phyloP scores from a whole-genome alignment of 805 yeast genomes.

The Tetrapisispora iriomotensis region DNA sequence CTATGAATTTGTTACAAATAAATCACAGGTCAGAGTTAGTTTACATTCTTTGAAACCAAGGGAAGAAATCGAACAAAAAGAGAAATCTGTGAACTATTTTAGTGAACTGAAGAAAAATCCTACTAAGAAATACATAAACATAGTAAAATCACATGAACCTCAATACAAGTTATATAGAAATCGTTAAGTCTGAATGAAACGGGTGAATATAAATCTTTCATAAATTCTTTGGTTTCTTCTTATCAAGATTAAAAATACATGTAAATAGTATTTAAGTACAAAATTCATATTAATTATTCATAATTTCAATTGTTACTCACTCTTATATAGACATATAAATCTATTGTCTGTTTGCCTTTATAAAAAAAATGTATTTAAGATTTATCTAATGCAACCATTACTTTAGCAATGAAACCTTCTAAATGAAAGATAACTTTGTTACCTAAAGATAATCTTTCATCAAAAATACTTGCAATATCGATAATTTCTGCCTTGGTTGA shows the following conservation, averaged over 20 bases:
- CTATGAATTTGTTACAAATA: conserved; percentile 68
- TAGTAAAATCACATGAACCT: conserved; percentile 39
- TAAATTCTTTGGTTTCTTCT: not conserved
- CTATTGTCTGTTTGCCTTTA: not conserved
- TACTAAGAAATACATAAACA: conserved; percentile 50
- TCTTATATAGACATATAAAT: too few relatives aligned
- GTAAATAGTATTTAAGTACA: conserved; percentile 1
- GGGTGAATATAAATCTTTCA: too few relatives aligned
- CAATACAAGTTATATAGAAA: conserved; percentile 55
- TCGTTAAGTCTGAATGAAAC: too few relatives aligned
- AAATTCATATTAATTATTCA: not conserved
- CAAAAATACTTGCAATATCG: conserved; percentile 55
- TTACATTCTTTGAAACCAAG: conserved; percentile 41
- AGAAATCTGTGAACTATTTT: conserved; percentile 34
- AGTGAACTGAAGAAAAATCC: conserved; percentile 51
- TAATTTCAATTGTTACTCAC: not conserved
- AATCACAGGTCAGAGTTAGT: conserved; percentile 63
- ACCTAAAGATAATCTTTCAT: conserved; percentile 81
- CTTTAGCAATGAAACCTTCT: conserved; percentile 86
- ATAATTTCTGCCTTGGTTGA: conserved; percentile 33
- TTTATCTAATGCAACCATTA: conserved; percentile 66
- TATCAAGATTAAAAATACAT: not conserved
- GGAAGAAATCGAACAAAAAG: conserved; percentile 29
- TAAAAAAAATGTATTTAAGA: too few relatives aligned
- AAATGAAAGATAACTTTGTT: conserved; percentile 85